Base-by-base conservation (phyloP, 768 basidiomycete species). In the Hortiboletus flavorubellus region DNA sequence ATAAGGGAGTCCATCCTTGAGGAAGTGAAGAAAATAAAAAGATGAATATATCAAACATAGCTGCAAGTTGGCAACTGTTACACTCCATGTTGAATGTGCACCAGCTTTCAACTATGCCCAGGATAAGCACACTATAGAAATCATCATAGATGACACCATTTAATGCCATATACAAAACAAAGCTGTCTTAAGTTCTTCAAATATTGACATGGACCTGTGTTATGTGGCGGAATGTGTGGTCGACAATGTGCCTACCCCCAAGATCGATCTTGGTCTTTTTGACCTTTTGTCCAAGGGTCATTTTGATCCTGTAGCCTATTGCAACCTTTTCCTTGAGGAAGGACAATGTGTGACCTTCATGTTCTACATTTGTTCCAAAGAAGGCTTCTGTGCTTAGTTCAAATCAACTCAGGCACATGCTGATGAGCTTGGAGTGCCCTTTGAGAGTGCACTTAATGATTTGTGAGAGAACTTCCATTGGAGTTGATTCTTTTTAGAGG, bases 81-180 rank as follows among this genome's bases (percentile, higher is more conserved):
- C n/a, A n/a, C 76, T 96, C 50, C 78, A 83, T 54, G 80, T 98
- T 71, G 91, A 98, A 74, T 94, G 92, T 63, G 93, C 92, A 0
- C 96, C 96, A 0, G 96, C 94, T 0, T 99, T 99, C 83, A 87
- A 97, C 71, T 99, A 99, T 64, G 94, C 93, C 1, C 80, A 89
- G 12, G 80, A 85, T 46, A 46, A 76, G 3, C 96, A 98, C 70
- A 81, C 77, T 8, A 88, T 89, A 1, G 68, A 77, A 30, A 75
- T 84, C 60, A 59, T 84, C 51, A 64, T 74, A 16, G 83, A 86
- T 63, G 61, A 78, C 64, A 74, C 80, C 45, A 45, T 76, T 71
- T 61, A 72, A 30, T 72, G 51, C 6, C 59, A 59, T n/a, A 60
- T 61, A 23, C 83, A 83, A 44, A 70, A 79, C 38, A 89, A 85